Conservation (phyloP, 1,284 basidiomycete species). For the Papiliotrema nemorosa region DNA sequence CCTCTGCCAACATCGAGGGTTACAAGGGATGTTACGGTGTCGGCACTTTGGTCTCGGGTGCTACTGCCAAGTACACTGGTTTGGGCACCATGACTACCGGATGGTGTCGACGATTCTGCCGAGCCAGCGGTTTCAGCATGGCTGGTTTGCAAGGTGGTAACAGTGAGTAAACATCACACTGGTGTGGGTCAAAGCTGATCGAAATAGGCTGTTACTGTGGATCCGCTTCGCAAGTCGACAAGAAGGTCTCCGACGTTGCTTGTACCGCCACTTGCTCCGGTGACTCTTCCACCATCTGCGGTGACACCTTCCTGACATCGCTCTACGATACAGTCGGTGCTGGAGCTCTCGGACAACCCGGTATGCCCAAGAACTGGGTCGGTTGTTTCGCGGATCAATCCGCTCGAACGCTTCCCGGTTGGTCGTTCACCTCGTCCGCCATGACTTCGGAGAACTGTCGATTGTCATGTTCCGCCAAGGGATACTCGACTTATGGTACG, state of each 20-base stretch:
- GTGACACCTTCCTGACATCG: slow-evolving; percentile 15
- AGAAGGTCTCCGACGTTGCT: slow-evolving; percentile 2
- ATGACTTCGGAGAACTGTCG: slow-evolving; percentile 24
- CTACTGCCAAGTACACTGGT: slow-evolving; percentile 6
- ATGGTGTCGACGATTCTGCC: slow-evolving; percentile 20
- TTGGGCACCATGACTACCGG: slow-evolving; percentile 11
- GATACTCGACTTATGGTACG: slow-evolving; percentile 23
- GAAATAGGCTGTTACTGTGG: slow-evolving; percentile 9
- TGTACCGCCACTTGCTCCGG: slow-evolving; percentile 25
- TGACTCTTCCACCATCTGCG: slow-evolving; percentile 20
- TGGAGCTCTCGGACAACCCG: slow-evolving; percentile 14
- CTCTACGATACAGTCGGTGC: slow-evolving; percentile 34
- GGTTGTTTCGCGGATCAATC: slow-evolving; percentile 24
- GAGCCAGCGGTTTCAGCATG: slow-evolving; percentile 7
- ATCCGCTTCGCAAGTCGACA: neutral
- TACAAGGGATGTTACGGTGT: slow-evolving; percentile 26
- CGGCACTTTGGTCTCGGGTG: slow-evolving; percentile 15
- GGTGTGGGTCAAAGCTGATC: neutral
- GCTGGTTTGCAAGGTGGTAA: slow-evolving; percentile 14
- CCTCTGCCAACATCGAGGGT: slow-evolving; percentile 16
- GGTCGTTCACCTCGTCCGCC: slow-evolving; percentile 11
- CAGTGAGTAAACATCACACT: neutral
- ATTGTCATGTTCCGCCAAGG: slow-evolving; percentile 18
- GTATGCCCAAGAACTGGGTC: slow-evolving; percentile 26
- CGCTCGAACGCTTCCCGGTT: slow-evolving; percentile 17